Evolutionary conservation across 2,329 filamentous ascomycete genomes (phyloP).

Genomic region (Alternaria incomplexa): DNA sequence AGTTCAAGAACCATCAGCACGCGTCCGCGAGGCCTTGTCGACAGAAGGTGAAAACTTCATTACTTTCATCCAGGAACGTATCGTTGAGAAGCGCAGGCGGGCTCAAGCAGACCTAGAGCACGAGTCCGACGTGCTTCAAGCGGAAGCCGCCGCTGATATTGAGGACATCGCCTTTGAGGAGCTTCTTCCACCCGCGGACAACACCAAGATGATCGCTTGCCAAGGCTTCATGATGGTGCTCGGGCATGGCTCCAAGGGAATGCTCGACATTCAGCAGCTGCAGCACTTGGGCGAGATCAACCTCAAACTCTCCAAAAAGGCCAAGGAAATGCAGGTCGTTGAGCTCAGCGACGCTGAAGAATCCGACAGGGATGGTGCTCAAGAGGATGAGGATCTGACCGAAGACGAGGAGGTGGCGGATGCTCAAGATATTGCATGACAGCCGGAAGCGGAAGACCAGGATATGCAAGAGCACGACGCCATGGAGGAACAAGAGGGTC

Average conservation of each 20-base stretch:
- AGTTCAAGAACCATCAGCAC: conserved; percentile 34
- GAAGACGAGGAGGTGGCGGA: not conserved
- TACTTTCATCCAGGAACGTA: conserved; percentile 60
- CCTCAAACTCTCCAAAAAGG: conserved; percentile 31
- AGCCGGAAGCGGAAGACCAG: conserved; percentile 3
- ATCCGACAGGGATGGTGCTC: not conserved
- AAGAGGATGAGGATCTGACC: not conserved
- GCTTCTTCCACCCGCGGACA: conserved; percentile 66
- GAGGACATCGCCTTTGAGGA: conserved; percentile 68
- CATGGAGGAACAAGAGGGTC: conserved; percentile 14
- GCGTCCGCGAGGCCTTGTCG: conserved; percentile 61
- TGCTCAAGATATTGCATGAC: not conserved
- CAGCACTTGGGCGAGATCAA: conserved; percentile 51
- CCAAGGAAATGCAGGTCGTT: conserved; percentile 20
- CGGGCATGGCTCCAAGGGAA: conserved; percentile 61
- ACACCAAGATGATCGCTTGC: conserved; percentile 67
- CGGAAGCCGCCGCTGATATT: conserved; percentile 38
- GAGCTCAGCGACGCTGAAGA: conserved; percentile 17
- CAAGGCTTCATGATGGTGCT: conserved; percentile 52
- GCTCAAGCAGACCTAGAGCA: conserved; percentile 12
- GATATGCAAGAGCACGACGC: conserved; percentile 1
- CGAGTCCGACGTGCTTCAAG: conserved; percentile 24
- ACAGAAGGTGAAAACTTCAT: conserved; percentile 68
- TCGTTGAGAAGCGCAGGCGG: conserved; percentile 45
- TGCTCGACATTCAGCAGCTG: conserved; percentile 68